Evolutionary conservation across 2,329 filamentous ascomycete genomes (phyloP).

Genomic region (Fonsecaea erecta): DNA sequence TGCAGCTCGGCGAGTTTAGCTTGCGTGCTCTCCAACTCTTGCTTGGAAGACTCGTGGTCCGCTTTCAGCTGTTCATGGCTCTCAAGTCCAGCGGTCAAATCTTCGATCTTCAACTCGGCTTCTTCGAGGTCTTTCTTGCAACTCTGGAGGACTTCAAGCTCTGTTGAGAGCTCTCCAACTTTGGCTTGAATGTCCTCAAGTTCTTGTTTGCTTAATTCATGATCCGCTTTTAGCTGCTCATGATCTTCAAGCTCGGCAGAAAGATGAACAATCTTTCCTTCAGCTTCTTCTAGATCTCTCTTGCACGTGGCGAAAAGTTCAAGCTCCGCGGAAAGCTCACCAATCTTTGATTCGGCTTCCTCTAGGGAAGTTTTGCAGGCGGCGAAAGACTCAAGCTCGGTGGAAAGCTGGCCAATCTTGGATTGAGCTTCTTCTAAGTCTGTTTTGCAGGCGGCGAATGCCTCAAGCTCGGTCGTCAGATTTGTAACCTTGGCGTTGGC

Average conservation of each 20-base stretch:
- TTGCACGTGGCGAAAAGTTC: not conserved
- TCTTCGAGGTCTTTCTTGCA: not conserved
- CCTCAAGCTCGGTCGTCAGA: constrained; percentile 8
- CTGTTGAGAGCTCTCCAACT: not conserved
- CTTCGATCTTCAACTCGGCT: constrained; percentile 1
- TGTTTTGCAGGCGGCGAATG: constrained; percentile 6
- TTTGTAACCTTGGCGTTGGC: constrained; percentile 3
- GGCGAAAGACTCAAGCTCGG: constrained; percentile 3
- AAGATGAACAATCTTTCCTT: not conserved
- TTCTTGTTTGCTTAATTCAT: not conserved
- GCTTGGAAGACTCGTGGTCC: constrained; percentile 11
- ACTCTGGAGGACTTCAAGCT: not conserved
- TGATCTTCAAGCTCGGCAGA: constrained; percentile 5
- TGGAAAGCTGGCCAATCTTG: not conserved
- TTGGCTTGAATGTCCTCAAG: constrained; percentile 2
- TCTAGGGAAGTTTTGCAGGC: constrained; percentile 10
- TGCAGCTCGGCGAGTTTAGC: constrained; percentile 21
- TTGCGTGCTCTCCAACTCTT: constrained; percentile 19
- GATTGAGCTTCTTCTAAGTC: constrained; percentile 5
- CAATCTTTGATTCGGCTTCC: constrained; percentile 5
- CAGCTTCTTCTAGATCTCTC: constrained; percentile 10
- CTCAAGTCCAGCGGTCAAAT: constrained; percentile 2
- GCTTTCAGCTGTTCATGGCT: constrained; percentile 7
- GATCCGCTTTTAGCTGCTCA: constrained; percentile 6
- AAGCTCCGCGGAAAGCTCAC: constrained; percentile 2